These are phyloP conservation scores for Ziziphus jujuba DNA, from an alignment of 306 rosid species.

Conservation along the genomic window DNA sequence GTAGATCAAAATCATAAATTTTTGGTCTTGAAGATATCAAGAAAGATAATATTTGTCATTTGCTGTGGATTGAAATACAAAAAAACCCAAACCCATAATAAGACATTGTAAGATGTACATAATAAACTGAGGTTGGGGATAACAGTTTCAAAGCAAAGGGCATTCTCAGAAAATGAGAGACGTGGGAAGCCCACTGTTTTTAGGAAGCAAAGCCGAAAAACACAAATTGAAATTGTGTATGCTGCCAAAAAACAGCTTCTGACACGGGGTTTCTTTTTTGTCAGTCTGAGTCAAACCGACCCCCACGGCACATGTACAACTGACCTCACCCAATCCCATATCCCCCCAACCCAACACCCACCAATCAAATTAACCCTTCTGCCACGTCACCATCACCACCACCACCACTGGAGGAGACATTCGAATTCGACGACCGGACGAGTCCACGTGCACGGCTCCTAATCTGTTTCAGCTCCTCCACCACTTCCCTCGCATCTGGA, in stretches of 20 bases:
- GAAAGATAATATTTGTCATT: no score
- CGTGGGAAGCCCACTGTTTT: no score
- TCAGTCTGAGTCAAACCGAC: constrained; percentile 39
- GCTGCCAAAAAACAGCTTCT: constrained; percentile 1
- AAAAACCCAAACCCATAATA: no score
- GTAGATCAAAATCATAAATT: no score
- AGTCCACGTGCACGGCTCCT: constrained; percentile 38
- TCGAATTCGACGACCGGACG: constrained; percentile 24
- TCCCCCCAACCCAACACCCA: background rate
- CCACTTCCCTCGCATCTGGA: constrained; percentile 81
- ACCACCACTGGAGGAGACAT: constrained; percentile 15
- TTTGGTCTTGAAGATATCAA: no score
- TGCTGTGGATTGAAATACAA: no score
- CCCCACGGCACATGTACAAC: constrained; percentile 37
- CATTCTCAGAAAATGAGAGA: no score
- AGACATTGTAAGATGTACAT: no score
- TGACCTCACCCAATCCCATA: constrained; percentile 8
- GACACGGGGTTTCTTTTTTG: constrained; percentile 4
- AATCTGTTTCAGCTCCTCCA: constrained; percentile 65
- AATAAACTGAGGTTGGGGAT: no score
- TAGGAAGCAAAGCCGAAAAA: no score
- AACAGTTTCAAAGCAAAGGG: no score
- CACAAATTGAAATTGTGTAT: background rate
- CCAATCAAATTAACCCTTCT: constrained; percentile 25
- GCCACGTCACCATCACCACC: constrained; percentile 37